Base-by-base conservation (phyloP, 2,329 filamentous ascomycete species). In the Falciphora oryzae region DNA sequence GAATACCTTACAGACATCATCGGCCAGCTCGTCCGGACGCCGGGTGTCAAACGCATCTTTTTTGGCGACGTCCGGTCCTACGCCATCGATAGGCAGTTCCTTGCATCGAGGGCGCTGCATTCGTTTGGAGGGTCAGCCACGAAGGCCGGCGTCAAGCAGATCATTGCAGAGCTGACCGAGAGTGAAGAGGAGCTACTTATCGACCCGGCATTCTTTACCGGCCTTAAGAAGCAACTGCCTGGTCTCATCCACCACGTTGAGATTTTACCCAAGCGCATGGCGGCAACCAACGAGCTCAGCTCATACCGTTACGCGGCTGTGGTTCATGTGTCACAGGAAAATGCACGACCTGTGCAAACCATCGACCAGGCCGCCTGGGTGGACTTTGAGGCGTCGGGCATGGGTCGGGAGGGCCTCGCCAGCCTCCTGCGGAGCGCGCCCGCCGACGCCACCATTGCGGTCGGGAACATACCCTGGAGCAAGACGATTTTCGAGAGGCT, bases 21-120 rank as follows among this genome's bases (percentile, higher is more conserved):
- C 25, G 27, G n/a, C 18, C 27, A 22, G 18, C 27, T 59, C 22
- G 27, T 32, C 22, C 57, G 27, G 57, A 59, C 28, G 25, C 28
- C 28, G 2, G 57, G 57, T 32, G 57, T 59, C 8, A 18, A 59
- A 4, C 57, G 27, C 18, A 29, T 59, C 27, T 59, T 59, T 13
- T 59, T 59, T 22, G 57, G 57, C 31, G 57, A 59, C 31, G 27
- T 59, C 18, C 57, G 57, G 18, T 31, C 28, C 57, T 59, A 59
- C 31, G n/a, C 57, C 4, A 29, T 59, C 28, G n/a, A 59, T 13
- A 28, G 6, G 57, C 25, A 29, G 11, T 59, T 59, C 57, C 57
- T 59, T 1, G 57, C 57, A 28, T 59, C 57, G 11, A 59, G 57
- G 14, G 57, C 57, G 3, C n/a, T 59, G 16, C 31, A 16, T 11